These are phyloP conservation scores for Laetiporus sulphureus DNA, from an alignment of 1,284 basidiomycete genomes.

Conservation along the genomic window DNA sequence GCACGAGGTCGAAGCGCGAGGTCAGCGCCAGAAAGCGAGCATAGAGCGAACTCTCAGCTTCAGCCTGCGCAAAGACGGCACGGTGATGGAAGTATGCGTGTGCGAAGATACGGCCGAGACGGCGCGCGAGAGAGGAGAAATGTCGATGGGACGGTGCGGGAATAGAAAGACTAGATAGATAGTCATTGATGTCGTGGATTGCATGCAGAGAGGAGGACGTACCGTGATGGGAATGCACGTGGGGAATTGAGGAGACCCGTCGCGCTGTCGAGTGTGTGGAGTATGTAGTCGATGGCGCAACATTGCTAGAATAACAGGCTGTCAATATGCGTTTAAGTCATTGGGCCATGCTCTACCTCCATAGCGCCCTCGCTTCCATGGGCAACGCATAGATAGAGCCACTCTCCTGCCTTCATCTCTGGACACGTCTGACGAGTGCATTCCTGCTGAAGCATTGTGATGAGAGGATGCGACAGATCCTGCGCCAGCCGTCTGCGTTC, in stretches of 20 bases:
- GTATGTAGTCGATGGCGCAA: slow-evolving; percentile 95
- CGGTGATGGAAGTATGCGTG: slow-evolving; percentile 95
- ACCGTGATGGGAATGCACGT: slow-evolving; percentile 85
- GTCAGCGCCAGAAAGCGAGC: slow-evolving; percentile 86
- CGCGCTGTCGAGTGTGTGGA: slow-evolving; percentile 92
- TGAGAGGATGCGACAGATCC: slow-evolving; percentile 85
- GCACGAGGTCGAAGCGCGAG: slow-evolving; percentile 77
- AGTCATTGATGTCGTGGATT: slow-evolving; percentile 14
- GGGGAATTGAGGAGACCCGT: slow-evolving; percentile 91
- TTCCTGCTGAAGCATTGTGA: slow-evolving; percentile 80
- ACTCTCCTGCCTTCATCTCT: slow-evolving; percentile 97
- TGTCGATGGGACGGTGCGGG: slow-evolving; percentile 78
- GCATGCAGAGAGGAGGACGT: slow-evolving; percentile 23
- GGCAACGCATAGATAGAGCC: slow-evolving; percentile 94
- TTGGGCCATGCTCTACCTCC: slow-evolving; percentile 40
- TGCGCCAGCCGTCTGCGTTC: slow-evolving; percentile 89
- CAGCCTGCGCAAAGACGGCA: slow-evolving; percentile 85
- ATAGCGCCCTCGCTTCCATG: slow-evolving; percentile 76
- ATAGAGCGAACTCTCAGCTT: slow-evolving; percentile 88
- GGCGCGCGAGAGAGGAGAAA: slow-evolving; percentile 81
- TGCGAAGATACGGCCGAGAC: slow-evolving; percentile 91
- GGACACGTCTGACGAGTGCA: slow-evolving; percentile 83
- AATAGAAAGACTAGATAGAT: slow-evolving; percentile 58
- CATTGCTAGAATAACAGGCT: slow-evolving; percentile 58
- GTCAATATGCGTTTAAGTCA: background rate